Percentiles rank a stretch among this genome's conserved stretches.
phyloP scores from a whole-genome alignment of 139 green algal genomes.

The Limnomonas spitsbergensis region DNA sequence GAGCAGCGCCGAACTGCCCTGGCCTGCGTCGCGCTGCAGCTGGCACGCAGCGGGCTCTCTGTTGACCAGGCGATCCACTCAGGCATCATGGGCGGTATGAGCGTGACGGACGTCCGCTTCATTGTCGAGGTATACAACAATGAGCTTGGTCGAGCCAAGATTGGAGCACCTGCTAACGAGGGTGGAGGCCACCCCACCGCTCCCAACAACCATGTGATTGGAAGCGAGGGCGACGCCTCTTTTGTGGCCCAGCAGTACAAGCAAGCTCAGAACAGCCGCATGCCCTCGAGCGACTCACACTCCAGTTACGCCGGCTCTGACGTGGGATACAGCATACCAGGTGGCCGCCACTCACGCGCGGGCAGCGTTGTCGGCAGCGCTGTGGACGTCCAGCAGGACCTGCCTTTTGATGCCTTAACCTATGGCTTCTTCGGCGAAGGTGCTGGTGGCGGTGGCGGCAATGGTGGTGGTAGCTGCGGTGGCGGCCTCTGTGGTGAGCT shows the following conservation, averaged over 20 bases:
- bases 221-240: not conserved
- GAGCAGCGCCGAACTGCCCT: conserved; percentile 47
- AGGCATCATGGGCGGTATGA: conserved; percentile 56
- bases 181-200: not conserved
- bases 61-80: conserved; percentile 50
- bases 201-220: not conserved
- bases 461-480: conserved; percentile 3
- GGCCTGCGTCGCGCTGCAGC: conserved; percentile 48
- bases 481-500: not conserved
- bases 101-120: conserved; percentile 45
- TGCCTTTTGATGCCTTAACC: conserved; percentile 38
- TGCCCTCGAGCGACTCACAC: not conserved
- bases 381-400: not conserved
- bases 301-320: not conserved
- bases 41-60: conserved; percentile 35
- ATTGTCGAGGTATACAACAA: conserved; percentile 52
- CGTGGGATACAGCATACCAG: not conserved
- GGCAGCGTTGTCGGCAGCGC: not conserved
- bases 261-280: not conserved
- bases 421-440: conserved; percentile 46
- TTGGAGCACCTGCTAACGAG: conserved; percentile 11
- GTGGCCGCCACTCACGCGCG: not conserved
- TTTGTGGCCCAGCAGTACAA: not conserved
- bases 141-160: conserved; percentile 34
- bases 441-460: not conserved